phyloP scores from a whole-genome alignment of 1,139 yeast species.

The Kodamaea arcana region DNA sequence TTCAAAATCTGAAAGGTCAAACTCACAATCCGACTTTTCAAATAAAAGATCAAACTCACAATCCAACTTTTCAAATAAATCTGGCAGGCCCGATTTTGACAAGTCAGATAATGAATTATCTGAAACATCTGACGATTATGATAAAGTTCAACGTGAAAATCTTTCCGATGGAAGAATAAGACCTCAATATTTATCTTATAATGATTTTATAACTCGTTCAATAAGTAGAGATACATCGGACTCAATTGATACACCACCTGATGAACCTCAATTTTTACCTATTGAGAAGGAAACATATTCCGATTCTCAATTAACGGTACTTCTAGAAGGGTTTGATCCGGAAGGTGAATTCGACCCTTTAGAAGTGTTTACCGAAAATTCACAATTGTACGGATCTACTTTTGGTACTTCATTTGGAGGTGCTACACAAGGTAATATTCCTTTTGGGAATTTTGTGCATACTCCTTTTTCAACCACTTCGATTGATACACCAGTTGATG shows the following conservation, averaged over 20 bases:
- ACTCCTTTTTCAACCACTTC: too few relatives aligned
- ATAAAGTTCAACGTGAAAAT: background rate
- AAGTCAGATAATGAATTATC: too few relatives aligned
- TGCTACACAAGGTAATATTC: background rate
- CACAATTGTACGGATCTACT: background rate
- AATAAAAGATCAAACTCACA: background rate
- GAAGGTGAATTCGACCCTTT: background rate
- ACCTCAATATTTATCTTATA: too few relatives aligned
- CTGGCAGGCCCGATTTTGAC: too few relatives aligned
- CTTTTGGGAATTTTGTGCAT: background rate
- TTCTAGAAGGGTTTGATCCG: conserved; percentile 1
- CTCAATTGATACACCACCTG: background rate
- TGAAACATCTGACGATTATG: background rate
- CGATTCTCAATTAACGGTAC: background rate
- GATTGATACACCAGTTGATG: background rate
- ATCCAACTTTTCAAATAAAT: background rate
- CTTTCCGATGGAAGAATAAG: background rate
- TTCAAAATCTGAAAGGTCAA: background rate
- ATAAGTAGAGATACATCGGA: background rate
- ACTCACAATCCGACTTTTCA: background rate
- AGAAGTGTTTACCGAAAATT: background rate
- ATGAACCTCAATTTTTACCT: background rate
- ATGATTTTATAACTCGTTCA: background rate
- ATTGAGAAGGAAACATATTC: background rate
- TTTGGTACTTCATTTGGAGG: background rate